phyloP scores from a whole-genome alignment of 2,329 filamentous ascomycete genomes.

The Eurotiales sp. region DNA sequence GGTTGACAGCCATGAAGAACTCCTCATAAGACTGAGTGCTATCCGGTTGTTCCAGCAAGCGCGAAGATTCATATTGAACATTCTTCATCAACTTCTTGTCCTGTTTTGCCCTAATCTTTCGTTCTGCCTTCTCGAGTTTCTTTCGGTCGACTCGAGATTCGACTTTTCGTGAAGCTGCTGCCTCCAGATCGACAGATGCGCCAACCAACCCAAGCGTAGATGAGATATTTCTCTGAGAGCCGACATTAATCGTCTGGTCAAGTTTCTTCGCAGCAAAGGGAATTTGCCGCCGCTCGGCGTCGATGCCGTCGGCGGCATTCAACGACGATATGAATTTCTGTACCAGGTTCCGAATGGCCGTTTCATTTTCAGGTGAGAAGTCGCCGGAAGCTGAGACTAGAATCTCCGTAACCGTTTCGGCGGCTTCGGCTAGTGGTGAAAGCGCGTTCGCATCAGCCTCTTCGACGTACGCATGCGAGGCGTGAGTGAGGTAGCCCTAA shows the following conservation, averaged over 20 bases:
- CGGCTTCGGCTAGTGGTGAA: constrained; percentile 80
- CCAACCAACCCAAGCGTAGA: constrained; percentile 86
- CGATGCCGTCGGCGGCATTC: constrained; percentile 65
- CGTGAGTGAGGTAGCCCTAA: constrained; percentile 84
- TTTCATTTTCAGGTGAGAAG: constrained; percentile 66
- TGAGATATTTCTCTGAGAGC: constrained; percentile 90
- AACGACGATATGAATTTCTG: constrained; percentile 85
- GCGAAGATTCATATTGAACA: constrained; percentile 94
- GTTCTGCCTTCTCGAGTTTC: constrained; percentile 98
- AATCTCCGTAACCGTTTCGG: constrained; percentile 77
- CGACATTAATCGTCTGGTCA: constrained; percentile 92
- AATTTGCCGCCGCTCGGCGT: constrained; percentile 64
- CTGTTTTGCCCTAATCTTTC: constrained; percentile 96
- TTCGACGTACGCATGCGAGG: constrained; percentile 74
- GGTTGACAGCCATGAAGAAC: constrained; percentile 99
- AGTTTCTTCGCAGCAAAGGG: constrained; percentile 77
- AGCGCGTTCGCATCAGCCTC: constrained; percentile 66
- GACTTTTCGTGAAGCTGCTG: constrained; percentile 86
- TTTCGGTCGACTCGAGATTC: constrained; percentile 97
- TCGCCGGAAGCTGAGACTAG: constrained; percentile 91
- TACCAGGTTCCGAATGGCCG: constrained; percentile 76
- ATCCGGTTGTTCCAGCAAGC: constrained; percentile 77
- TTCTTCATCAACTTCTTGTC: constrained; percentile 98
- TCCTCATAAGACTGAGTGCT: constrained; percentile 92
- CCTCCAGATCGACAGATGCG: constrained; percentile 85